These are phyloP conservation scores for Piper betle DNA, from an alignment of 164 flowering plant species.

Conservation along the genomic window DNA sequence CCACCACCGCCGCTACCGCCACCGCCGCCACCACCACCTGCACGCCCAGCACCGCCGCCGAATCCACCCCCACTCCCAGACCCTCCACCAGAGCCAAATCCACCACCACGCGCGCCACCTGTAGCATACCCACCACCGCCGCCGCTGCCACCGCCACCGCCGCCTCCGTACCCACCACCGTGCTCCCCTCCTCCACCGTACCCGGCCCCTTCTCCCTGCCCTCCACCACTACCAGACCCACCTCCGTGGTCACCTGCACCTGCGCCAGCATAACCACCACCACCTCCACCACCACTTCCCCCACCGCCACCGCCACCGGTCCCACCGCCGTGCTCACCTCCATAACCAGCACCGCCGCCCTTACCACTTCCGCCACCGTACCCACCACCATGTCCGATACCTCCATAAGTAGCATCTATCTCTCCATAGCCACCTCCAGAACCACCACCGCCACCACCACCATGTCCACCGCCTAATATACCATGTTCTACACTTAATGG, in stretches of 20 bases:
- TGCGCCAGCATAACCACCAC: slow-evolving; percentile 17
- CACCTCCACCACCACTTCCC: slow-evolving; percentile 21
- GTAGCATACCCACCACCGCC: slow-evolving; percentile 2
- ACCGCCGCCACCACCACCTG: slow-evolving; percentile 18
- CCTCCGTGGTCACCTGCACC: slow-evolving; percentile 5
- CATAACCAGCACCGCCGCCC: slow-evolving; percentile 11
- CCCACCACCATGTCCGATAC: slow-evolving; percentile 10
- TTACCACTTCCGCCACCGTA: slow-evolving; percentile 7
- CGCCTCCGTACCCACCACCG: slow-evolving; percentile 13
- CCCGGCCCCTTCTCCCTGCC: slow-evolving; percentile 7
- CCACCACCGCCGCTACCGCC: slow-evolving; percentile 8
- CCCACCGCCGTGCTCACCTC: background rate
- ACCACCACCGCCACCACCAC: slow-evolving; percentile 5
- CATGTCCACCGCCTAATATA: slow-evolving; percentile 8
- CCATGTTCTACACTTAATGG: slow-evolving; percentile 7
- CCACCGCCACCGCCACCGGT: slow-evolving; percentile 6
- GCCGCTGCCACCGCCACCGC: slow-evolving; percentile 5
- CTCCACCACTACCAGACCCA: slow-evolving; percentile 9
- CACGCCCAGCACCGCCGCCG: slow-evolving; percentile 19
- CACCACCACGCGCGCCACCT: slow-evolving; percentile 1
- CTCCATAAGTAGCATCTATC: slow-evolving; percentile 16
- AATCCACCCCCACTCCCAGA: slow-evolving; percentile 5
- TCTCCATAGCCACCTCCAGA: slow-evolving; percentile 3
- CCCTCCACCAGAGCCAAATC: slow-evolving; percentile 3
- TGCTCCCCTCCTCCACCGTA: slow-evolving; percentile 16